These are phyloP conservation scores for Monosporozyma aerobia DNA, from an alignment of 805 yeast species.

Conservation along the genomic window DNA sequence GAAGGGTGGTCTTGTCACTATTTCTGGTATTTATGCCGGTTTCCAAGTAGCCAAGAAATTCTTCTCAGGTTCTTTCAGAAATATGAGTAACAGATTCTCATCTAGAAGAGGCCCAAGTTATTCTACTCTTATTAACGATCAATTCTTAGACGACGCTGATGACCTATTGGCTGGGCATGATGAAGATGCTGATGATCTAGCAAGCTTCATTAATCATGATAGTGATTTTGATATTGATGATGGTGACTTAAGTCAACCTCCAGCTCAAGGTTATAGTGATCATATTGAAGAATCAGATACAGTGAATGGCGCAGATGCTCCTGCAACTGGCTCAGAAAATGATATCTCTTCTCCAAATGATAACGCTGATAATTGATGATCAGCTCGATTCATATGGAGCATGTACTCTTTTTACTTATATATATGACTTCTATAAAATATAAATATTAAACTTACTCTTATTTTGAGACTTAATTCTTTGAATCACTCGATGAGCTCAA, in stretches of 20 bases:
- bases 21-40: constrained; percentile 31
- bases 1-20: constrained; percentile 43
- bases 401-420: not conserved
- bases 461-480: not conserved
- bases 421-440: not conserved
- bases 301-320: not conserved
- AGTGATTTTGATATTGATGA: constrained; percentile 31
- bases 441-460: too few species aligned
- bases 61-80: constrained; percentile 7
- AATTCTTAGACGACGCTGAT: constrained; percentile 31
- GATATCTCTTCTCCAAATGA: constrained; percentile 3
- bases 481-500: not conserved
- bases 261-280: not conserved
- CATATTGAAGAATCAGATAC: constrained; percentile 5
- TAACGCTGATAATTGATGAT: not conserved
- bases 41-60: constrained; percentile 14
- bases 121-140: constrained; percentile 26
- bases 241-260: not conserved
- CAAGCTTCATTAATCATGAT: constrained; percentile 33
- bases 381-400: not conserved
- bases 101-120: constrained; percentile 28
- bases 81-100: constrained; percentile 20
- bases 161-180: constrained; percentile 32
- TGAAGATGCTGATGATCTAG: constrained; percentile 42
- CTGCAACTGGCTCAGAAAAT: not conserved